phyloP scores from a whole-genome alignment of 139 green algal genomes.

The Chlamydomonas sp. region DNA sequence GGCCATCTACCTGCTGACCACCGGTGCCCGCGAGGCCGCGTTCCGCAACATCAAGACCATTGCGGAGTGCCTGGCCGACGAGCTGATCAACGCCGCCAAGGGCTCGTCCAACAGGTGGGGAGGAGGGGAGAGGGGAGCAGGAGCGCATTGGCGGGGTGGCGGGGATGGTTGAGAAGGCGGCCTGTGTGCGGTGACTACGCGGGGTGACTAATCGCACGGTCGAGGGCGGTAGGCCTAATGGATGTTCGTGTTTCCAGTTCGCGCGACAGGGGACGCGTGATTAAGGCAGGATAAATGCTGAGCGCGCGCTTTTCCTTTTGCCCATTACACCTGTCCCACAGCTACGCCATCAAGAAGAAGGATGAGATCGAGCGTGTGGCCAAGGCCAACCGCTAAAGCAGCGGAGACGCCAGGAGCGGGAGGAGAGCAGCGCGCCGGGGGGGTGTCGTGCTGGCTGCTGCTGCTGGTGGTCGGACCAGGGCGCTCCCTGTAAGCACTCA shows the following conservation, averaged over 20 bases:
- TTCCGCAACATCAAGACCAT: slow-evolving; percentile 99
- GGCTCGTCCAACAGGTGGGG: slow-evolving; percentile 94
- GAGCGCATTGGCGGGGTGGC: no score
- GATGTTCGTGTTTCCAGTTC: no score
- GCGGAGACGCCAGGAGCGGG: neutral
- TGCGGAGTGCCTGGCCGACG: slow-evolving; percentile 98
- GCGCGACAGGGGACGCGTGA: no score
- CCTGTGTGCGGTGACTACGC: no score
- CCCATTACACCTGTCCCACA: slow-evolving; percentile 44
- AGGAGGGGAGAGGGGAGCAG: no score
- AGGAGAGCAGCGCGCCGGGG: neutral
- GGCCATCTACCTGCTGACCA: slow-evolving; percentile 96
- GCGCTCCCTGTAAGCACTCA: no score
- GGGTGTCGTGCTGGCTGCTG: no score
- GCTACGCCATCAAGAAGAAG: slow-evolving; percentile 99
- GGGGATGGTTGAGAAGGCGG: no score
- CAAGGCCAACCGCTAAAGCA: slow-evolving; percentile 98
- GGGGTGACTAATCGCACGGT: no score
- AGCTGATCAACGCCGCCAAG: slow-evolving; percentile 99
- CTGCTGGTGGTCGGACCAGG: no score
- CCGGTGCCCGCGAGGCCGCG: slow-evolving; percentile 92
- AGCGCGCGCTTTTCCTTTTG: neutral
- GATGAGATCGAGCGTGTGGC: slow-evolving; percentile 98
- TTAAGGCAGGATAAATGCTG: neutral
- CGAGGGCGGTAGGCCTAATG: no score